Evolutionary conservation across 768 basidiomycete genomes (phyloP).

Genomic region (Leccinum rimulosum): DNA sequence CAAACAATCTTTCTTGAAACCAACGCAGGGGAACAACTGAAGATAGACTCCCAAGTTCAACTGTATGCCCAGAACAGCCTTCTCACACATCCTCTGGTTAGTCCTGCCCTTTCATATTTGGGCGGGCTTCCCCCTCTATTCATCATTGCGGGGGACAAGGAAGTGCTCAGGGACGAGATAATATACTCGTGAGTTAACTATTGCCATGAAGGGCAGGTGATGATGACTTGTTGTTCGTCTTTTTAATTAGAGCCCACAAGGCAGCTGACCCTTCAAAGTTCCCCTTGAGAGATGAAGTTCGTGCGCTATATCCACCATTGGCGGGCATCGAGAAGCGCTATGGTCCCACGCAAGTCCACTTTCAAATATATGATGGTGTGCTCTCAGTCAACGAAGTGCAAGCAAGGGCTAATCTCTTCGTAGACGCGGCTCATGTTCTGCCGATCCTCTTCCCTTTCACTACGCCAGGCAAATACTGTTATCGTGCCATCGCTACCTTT

Average conservation of each 20-base stretch:
- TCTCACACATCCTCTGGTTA: constrained; percentile 78
- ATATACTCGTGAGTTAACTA: constrained; percentile 66
- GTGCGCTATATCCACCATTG: constrained; percentile 55
- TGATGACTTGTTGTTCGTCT: neutral
- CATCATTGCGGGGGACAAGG: constrained; percentile 83
- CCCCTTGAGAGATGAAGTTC: constrained; percentile 43
- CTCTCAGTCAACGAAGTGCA: constrained; percentile 17
- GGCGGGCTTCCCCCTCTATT: constrained; percentile 89
- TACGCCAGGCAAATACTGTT: constrained; percentile 77
- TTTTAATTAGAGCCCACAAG: constrained; percentile 74
- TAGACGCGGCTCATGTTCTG: constrained; percentile 70
- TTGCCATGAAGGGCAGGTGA: neutral
- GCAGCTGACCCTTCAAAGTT: constrained; percentile 81
- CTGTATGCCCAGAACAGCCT: constrained; percentile 81
- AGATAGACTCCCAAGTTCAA: constrained; percentile 72
- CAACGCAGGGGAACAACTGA: constrained; percentile 49
- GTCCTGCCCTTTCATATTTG: constrained; percentile 75
- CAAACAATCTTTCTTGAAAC: constrained; percentile 48
- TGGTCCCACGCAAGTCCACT: constrained; percentile 77
- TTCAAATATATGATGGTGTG: constrained; percentile 88
- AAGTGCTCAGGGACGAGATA: constrained; percentile 90
- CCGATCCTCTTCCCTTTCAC: constrained; percentile 76
- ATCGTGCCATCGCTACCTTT: constrained; percentile 73
- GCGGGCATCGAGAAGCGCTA: constrained; percentile 50
- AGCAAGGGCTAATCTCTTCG: constrained; percentile 3